phyloP scores from a whole-genome alignment of 768 basidiomycete genomes.

The Sistotremastrum suecicum region DNA sequence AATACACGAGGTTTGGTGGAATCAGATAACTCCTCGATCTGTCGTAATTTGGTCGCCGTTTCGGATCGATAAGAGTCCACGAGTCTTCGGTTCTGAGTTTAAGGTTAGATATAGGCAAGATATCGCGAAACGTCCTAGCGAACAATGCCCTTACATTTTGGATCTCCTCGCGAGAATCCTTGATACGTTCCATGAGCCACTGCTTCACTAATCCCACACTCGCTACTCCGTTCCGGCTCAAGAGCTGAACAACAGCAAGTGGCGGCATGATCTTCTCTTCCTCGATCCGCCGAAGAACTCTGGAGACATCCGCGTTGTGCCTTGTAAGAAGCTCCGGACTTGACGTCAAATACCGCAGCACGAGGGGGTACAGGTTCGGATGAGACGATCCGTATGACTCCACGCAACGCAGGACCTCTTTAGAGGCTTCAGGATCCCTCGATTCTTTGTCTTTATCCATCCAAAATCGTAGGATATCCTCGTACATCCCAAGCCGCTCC shows the following conservation, averaged over 20 bases:
- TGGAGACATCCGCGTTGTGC: conserved; percentile 58
- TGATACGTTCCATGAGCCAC: conserved; percentile 75
- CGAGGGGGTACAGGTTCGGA: conserved; percentile 73
- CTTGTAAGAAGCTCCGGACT: conserved; percentile 55
- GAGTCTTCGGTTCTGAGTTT: conserved; percentile 63
- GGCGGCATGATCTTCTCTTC: conserved; percentile 75
- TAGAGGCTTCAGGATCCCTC: conserved; percentile 19
- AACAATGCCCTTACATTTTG: conserved; percentile 45
- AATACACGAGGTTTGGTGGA: conserved; percentile 72
- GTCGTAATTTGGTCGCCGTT: conserved; percentile 63
- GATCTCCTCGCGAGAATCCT: conserved; percentile 58
- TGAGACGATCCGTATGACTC: conserved; percentile 57
- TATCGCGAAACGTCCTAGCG: conserved; percentile 1
- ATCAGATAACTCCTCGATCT: conserved; percentile 71
- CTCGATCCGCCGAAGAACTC: conserved; percentile 67
- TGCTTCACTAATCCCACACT: conserved; percentile 86
- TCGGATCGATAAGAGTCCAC: conserved; percentile 83
- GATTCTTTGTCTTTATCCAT: conserved; percentile 47
- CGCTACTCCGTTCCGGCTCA: conserved; percentile 79
- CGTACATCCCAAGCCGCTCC: conserved; percentile 93
- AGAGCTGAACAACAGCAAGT: conserved; percentile 75
- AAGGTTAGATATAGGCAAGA: background rate
- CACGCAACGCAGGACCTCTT: conserved; percentile 59
- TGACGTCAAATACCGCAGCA: conserved; percentile 80
- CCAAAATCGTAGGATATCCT: conserved; percentile 88